Base-by-base conservation (phyloP, 306 rosid genomes). In the Psophocarpus tetragonolobus region DNA sequence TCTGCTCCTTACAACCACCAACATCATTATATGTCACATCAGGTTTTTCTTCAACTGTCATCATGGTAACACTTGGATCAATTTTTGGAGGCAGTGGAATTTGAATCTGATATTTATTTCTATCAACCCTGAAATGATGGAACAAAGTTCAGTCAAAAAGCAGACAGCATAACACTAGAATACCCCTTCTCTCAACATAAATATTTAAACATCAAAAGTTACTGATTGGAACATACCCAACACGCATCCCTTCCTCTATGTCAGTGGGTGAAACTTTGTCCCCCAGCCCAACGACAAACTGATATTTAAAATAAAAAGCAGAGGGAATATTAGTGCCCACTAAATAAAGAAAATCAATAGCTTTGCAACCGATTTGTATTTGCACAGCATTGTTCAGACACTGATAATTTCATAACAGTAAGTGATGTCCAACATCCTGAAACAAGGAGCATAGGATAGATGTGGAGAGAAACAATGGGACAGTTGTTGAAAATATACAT, bases 221-320 rank as follows among this genome's bases (percentile, higher is more conserved):
- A 77, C 33, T 14, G 33, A 85, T 26, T 15, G 68, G 61, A 50
- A 78, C 97, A 68, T 86, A 92, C 97, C 97, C 97, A 23, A 92
- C 97, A 62, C 97, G 96, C 97, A 92, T 92, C 56, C 97, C 97
- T 83, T 92, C 97, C 80, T 92, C 97, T 58, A 92, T 90, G 81
- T 92, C 97, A n/a, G 97, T 92, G 30, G 96, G 93, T 44, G 97
- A 92, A 80, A 92, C 97, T 82, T 92, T 92, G 83, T 92, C 97
- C 48, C 97, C 97, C 33, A 92, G 87, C 44, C 97, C 97, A 48
- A 92, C 97, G 27, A 92, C 97, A 85, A 92, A 92, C 97, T 92
- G 87, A 13, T 39, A 75, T 39, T 57, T 13, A 5, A 39, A 20
- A 76, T 76, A 54, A 5, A 18, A 36, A 3, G 57, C 5, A 51